Evolutionary conservation across 2,329 filamentous ascomycete genomes (phyloP).

Genomic region (Elsinoe ampelina): DNA sequence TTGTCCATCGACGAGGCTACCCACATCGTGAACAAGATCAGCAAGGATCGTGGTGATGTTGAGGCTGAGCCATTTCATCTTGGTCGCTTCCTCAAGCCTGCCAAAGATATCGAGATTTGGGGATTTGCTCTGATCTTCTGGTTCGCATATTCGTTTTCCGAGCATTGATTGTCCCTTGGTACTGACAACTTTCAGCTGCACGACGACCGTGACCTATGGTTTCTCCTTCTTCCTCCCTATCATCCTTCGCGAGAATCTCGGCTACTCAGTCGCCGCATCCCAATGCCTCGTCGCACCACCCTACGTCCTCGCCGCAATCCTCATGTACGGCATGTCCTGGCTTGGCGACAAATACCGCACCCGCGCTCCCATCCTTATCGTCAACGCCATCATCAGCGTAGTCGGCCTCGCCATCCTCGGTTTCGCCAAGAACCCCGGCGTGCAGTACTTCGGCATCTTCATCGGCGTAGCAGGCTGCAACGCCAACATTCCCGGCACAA

Average conservation of each 20-base stretch:
- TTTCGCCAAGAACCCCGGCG: slow-evolving; percentile 46
- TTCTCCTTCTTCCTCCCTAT: slow-evolving; percentile 72
- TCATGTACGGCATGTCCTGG: slow-evolving; percentile 54
- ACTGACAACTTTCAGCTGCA: slow-evolving; percentile 40
- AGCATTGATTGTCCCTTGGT: neutral
- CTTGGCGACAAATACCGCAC: slow-evolving; percentile 57
- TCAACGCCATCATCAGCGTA: slow-evolving; percentile 54
- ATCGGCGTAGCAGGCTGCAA: slow-evolving; percentile 4
- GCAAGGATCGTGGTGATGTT: slow-evolving; percentile 45
- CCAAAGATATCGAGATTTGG: slow-evolving; percentile 45
- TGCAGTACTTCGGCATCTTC: slow-evolving; percentile 45
- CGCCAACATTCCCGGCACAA: slow-evolving; percentile 57
- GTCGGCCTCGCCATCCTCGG: slow-evolving; percentile 66
- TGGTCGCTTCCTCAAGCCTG: slow-evolving; percentile 29
- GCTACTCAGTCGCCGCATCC: slow-evolving; percentile 52
- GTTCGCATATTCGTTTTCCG: too few relatives aligned
- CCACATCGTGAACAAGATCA: slow-evolving; percentile 43
- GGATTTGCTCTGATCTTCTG: slow-evolving; percentile 45
- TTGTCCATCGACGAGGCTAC: slow-evolving; percentile 37
- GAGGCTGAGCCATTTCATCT: slow-evolving; percentile 40
- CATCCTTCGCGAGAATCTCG: slow-evolving; percentile 55
- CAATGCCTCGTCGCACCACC: slow-evolving; percentile 66
- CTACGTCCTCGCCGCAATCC: slow-evolving; percentile 54
- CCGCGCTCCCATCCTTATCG: slow-evolving; percentile 56
- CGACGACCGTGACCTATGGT: slow-evolving; percentile 46